A percentile compares a stretch with the other conserved stretches of the same genome.
phyloP scores from a whole-genome alignment of 495 filamentous ascomycete species.

The Neurospora terricola region DNA sequence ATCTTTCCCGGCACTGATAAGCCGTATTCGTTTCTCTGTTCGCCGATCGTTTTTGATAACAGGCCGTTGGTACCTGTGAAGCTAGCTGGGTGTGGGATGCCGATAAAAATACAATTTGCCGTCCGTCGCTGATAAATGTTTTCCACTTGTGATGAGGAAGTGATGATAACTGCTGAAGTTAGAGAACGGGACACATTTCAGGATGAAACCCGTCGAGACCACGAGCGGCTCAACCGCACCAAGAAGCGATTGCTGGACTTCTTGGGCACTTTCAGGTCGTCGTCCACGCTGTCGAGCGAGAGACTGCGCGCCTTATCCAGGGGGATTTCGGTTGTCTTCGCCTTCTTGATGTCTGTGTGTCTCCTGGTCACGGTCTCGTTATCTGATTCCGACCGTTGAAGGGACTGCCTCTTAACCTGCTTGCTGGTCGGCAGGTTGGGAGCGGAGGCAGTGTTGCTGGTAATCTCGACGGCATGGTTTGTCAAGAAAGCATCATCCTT shows the following conservation, averaged over 20 bases:
- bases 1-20: neutral
- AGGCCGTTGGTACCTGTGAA: neutral
- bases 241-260: constrained; percentile 7
- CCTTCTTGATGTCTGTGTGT: neutral
- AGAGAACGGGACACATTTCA: neutral
- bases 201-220: constrained; percentile 13
- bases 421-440: neutral
- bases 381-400: neutral
- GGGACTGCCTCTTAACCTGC: neutral
- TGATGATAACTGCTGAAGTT: neutral
- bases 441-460: neutral
- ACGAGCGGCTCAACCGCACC: constrained; percentile 12
- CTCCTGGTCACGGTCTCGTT: neutral
- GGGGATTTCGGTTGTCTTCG: neutral
- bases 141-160: neutral
- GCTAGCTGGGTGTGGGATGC: neutral
- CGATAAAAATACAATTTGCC: neutral
- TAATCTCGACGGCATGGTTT: neutral
- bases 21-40: neutral
- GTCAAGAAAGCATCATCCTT: constrained; percentile 3
- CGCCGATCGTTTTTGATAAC: neutral
- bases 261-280: constrained; percentile 10
- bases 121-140: neutral
- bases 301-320: constrained; percentile 10
- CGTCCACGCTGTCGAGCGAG: constrained; percentile 13